Percentiles rank a stretch among this genome's conserved stretches.
Evolutionary conservation across 2,329 filamentous ascomycete species (phyloP).

Genomic region (Neospermospora avenae): DNA sequence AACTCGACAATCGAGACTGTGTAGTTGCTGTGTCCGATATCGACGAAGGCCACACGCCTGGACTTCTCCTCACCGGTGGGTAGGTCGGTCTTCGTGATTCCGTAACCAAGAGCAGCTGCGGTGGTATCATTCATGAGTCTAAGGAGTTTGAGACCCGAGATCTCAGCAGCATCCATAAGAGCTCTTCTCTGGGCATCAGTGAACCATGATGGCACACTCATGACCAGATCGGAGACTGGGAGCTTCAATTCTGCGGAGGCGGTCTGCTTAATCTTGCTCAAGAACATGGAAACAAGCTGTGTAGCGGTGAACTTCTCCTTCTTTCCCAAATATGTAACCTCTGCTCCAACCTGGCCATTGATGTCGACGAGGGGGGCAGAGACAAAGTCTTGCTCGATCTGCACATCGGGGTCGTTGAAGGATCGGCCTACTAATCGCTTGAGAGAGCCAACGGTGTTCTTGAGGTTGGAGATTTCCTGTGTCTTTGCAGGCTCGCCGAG

Average conservation of each 20-base stretch:
- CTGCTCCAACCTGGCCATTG: constrained; percentile 90
- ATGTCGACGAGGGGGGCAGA: constrained; percentile 83
- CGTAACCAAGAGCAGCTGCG: constrained; percentile 90
- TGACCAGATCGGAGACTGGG: constrained; percentile 86
- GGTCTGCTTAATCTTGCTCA: constrained; percentile 91
- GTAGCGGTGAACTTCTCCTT: constrained; percentile 94
- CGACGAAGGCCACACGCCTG: constrained; percentile 83
- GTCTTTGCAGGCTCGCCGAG: constrained; percentile 96
- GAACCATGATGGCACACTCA: constrained; percentile 96
- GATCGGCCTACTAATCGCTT: constrained; percentile 89
- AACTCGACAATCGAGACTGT: constrained; percentile 93
- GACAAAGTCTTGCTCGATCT: constrained; percentile 88
- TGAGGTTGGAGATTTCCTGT: constrained; percentile 98
- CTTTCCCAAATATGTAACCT: constrained; percentile 90
- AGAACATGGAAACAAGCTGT: constrained; percentile 91
- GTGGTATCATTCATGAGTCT: constrained; percentile 98
- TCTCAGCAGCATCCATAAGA: constrained; percentile 86
- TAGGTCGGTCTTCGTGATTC: constrained; percentile 96
- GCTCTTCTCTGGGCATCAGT: constrained; percentile 88
- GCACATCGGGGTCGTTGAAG: constrained; percentile 85
- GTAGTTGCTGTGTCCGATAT: constrained; percentile 96
- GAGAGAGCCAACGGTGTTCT: constrained; percentile 93
- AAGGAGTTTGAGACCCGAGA: constrained; percentile 88
- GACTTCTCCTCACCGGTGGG: constrained; percentile 87
- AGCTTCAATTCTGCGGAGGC: constrained; percentile 83